Base-by-base conservation (phyloP, 306 rosid genomes). In the Gillenia trifoliata region DNA sequence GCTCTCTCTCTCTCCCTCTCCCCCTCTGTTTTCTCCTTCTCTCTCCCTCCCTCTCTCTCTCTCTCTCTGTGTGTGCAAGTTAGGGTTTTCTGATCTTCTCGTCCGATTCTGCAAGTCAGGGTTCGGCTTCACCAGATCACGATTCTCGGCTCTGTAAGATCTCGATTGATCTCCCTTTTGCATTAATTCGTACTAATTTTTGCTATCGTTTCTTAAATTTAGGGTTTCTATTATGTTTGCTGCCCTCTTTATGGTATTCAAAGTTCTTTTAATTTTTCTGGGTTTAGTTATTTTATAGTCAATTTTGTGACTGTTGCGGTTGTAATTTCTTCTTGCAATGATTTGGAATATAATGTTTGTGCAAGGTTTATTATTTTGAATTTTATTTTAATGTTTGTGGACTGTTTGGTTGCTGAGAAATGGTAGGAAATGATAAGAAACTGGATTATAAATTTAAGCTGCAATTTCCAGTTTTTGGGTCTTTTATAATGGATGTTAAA, bases 81-180 rank as follows among this genome's bases (percentile, higher is more conserved):
- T 90, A 87, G 94, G 98, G 96, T 86, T 86, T 80, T 16, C 85
- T 73, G 82, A 84, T 82, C 81, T 80, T 66, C 17, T 69, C 60
- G 74, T 3, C 29, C 25, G 74, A 26, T 69, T 60, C 54, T 52
- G 38, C n/a, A 25, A 43, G 62, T 66, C 38, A 11, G 9, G 74
- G 28, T 22, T 78, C 61, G 49, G 43, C 73, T 68, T 70, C 43
- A 36, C 70, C 78, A 79, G 96, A 91, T 91, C 97, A 87, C 77
- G 85, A 81, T 84, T 85, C 73, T 38, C 68, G 60, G 38, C 82
- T 47, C 70, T 78, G 88, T 93, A 82, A 87, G 92, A 83, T 84
- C 68, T 74, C 60, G 63, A 43, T 77, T 73, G 81, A 66, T 84
- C 68, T 49, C 8, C 25, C 34, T 72, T 79, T 79, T 15, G 25